Evolutionary conservation across 148 eudicot species (phyloP).

Genomic region (Dianthus caryophyllus): DNA sequence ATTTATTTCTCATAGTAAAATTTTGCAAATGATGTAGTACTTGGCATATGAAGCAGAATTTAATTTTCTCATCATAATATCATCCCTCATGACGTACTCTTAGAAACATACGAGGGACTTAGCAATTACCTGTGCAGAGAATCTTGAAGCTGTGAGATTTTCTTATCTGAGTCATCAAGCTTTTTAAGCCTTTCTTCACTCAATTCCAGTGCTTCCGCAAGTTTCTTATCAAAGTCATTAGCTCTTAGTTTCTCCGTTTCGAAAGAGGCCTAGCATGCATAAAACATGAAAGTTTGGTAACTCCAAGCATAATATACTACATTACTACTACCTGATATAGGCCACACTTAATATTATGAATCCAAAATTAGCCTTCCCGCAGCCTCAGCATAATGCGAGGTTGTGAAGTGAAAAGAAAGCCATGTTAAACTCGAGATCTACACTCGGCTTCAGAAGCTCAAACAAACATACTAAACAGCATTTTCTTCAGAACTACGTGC

Average conservation of each 20-base stretch:
- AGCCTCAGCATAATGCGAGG: neutral
- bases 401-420: neutral
- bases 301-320: neutral
- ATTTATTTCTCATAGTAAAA: neutral
- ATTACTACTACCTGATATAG: neutral
- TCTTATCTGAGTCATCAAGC: conserved; percentile 77
- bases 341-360: neutral
- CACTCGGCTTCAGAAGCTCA: neutral
- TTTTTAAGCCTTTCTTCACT: conserved; percentile 61
- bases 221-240: conserved; percentile 53
- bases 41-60: conserved; percentile 1
- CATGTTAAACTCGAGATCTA: neutral
- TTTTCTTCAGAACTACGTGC: neutral
- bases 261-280: conserved; percentile 46
- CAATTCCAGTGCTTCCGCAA: conserved; percentile 44
- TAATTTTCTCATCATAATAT: neutral
- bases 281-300: conserved; percentile 9
- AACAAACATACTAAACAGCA: conserved; percentile 2
- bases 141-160: conserved; percentile 69
- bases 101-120: conserved; percentile 3
- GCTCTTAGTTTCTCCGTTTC: conserved; percentile 60
- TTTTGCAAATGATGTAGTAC: neutral
- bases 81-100: neutral
- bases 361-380: neutral
- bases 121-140: conserved; percentile 59